Evolutionary conservation across 352 stramenopile genomes (phyloP), one percentile per base, ranked within the genome.

Genomic region (Hyphochytrium catenoides): DNA sequence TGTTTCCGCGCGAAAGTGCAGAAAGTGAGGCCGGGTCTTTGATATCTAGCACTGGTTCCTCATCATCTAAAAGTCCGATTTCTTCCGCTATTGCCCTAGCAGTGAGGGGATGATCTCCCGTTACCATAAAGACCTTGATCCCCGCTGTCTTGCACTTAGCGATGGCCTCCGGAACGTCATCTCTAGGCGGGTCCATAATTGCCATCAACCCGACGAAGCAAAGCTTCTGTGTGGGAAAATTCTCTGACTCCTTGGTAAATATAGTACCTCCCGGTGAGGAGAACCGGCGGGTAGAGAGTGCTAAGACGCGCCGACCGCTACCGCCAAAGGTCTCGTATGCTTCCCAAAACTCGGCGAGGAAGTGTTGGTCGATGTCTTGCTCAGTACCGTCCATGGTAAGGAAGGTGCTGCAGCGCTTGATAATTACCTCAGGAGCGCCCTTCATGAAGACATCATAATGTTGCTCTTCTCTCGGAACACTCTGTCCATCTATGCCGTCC

Each of bases 371-470:
- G 8, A 84, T 52, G n/a, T n/a, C n/a, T n/a, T n/a, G n/a, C 19
- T 59, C 43, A 22, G 58, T 50, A 21, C 65, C 73, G 22, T 78
- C 62, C 15, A 56, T 48, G 8, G 72, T 38, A 46, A 91, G 42
- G n/a, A 83, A 53, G n/a, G 59, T 62, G 27, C 54, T 49, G 49
- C 89, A 98, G 15, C 83, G 58, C 16, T 60, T 53, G n/a, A 93
- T 61, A 49, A 97, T 92, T 28, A 77, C 69, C 39, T 97, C 88
- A 1, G 88, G 88, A 0, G 85, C 90, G 38, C 88, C 90, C 54
- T 98, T 98, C 60, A 96, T 92, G 45, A 89, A 55, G n/a, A n/a
- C n/a, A n/a, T n/a, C n/a, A n/a, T n/a, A n/a, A n/a, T n/a, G n/a
- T n/a, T n/a, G n/a, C n/a, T n/a, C n/a, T n/a, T n/a, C n/a, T n/a